Base-by-base conservation (phyloP, 2,329 filamentous ascomycete genomes). In the Didymella arachidicola region DNA sequence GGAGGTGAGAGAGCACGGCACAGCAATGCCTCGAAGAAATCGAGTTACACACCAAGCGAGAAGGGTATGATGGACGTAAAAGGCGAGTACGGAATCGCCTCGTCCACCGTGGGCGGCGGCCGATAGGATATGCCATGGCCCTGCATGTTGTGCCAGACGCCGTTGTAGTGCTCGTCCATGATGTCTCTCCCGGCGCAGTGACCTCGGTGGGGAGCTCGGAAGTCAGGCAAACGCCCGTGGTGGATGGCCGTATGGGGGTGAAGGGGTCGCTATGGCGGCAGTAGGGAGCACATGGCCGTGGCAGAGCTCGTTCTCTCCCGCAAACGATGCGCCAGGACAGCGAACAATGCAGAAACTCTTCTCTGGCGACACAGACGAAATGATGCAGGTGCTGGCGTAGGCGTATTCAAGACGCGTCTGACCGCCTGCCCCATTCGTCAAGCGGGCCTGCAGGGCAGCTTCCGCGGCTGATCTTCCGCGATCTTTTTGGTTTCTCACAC, bases 1-100 rank as follows among this genome's bases (percentile, higher is more conserved):
- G 22, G 22, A 63, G 46, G 67, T 69, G 53, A 71, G 61, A 70
- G 63, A 63, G 53, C 38, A 43, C 25, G 57, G 41, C 10, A 48
- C 53, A 54, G 47, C 45, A 43, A 46, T 50, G 53, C 49, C 32
- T 18, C 55, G 46, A 68, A 71, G 63, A 70, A 60, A 61, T 49
- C 57, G 58, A 36, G 50, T 19, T 58, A 76, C 79, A 65, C 78
- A 93, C 91, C 87, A 65, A 90, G 85, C 74, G 90, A 86, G 76
- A 94, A 92, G 2, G 91, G 91, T 51, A 91, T 84, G 47, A 93
- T 89, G 3, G 90, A 92, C 47, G 89, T 91, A 73, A 94, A 89
- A 25, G 92, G 91, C 50, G 91, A 91, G 77, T 88, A 93, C n/a
- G 90, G 89, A 44, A 95, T 81, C 29, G 91, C 91, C 72, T 95